Evolutionary conservation across 208 protist species (phyloP).

Genomic region (Trypanosoma scelopori): DNA sequence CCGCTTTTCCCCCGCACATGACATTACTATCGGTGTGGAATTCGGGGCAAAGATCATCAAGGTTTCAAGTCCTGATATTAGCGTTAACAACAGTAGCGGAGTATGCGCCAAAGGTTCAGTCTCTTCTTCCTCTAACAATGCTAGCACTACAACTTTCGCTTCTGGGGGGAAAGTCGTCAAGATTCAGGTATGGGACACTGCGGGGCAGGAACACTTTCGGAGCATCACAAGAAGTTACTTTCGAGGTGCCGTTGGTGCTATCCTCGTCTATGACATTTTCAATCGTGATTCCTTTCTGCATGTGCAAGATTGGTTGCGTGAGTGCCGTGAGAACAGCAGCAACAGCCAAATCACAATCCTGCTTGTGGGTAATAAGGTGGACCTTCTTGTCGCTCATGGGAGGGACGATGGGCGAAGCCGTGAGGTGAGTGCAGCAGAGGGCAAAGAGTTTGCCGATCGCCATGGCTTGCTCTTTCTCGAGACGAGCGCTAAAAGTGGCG

Average conservation of each 20-base stretch:
- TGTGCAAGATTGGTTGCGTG: constrained; percentile 65
- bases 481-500: constrained; percentile 93
- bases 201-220: too few species aligned
- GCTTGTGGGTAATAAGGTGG: constrained; percentile 96
- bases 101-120: neutral
- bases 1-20: constrained; percentile 94
- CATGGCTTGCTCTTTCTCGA: constrained; percentile 93
- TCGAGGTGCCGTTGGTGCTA: constrained; percentile 79
- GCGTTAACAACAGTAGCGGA: neutral
- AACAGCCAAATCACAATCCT: constrained; percentile 94
- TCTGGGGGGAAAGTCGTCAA: constrained; percentile 25
- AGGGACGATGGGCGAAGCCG: constrained; percentile 22
- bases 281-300: constrained; percentile 91
- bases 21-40: constrained; percentile 97
- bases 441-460: constrained; percentile 86
- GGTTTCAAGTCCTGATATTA: constrained; percentile 28
- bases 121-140: too few species aligned
- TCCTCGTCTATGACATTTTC: constrained; percentile 95
- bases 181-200: constrained; percentile 50
- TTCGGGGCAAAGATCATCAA: constrained; percentile 93
- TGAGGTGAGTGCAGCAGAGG: constrained; percentile 83
- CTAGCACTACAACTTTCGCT: constrained; percentile 25
- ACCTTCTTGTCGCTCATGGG: constrained; percentile 48
- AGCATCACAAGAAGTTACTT: too few species aligned
- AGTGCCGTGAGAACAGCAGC: constrained; percentile 64